These are phyloP conservation scores for Theobroma cacao DNA, from an alignment of 345 rosid genomes.

Conservation along the genomic window DNA sequence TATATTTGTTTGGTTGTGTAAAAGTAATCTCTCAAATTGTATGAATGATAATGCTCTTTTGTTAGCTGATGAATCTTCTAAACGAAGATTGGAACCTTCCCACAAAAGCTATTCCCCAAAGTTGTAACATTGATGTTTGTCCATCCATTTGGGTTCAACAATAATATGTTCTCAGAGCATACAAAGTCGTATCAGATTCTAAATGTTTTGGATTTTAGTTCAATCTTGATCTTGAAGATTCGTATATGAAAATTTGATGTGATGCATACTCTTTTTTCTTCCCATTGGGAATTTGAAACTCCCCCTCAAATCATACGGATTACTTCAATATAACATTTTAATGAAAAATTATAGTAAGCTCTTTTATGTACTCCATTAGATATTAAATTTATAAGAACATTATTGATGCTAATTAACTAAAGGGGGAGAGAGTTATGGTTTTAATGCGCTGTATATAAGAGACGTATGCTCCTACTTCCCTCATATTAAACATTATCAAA, in stretches of 20 bases:
- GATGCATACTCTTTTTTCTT: neutral
- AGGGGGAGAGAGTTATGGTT: no score
- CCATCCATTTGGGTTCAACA: no score
- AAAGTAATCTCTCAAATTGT: neutral
- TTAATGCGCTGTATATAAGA: no score
- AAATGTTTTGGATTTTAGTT: conserved; percentile 3
- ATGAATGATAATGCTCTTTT: neutral
- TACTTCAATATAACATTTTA: neutral
- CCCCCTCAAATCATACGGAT: neutral
- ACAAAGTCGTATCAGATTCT: neutral
- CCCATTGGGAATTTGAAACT: neutral
- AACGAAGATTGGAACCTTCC: neutral
- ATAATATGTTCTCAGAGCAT: neutral
- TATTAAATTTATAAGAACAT: no score
- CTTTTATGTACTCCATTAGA: neutral
- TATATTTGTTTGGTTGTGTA: conserved; percentile 1
- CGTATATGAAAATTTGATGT: no score
- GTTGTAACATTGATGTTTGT: neutral
- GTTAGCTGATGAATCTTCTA: neutral
- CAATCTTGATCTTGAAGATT: neutral
- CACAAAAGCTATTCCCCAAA: neutral
- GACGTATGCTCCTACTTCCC: no score
- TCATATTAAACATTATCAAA: no score
- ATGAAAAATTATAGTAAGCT: neutral
- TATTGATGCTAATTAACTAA: neutral